phyloP scores from a whole-genome alignment of 2,329 filamentous ascomycete species.

The Trichoderma breve region DNA sequence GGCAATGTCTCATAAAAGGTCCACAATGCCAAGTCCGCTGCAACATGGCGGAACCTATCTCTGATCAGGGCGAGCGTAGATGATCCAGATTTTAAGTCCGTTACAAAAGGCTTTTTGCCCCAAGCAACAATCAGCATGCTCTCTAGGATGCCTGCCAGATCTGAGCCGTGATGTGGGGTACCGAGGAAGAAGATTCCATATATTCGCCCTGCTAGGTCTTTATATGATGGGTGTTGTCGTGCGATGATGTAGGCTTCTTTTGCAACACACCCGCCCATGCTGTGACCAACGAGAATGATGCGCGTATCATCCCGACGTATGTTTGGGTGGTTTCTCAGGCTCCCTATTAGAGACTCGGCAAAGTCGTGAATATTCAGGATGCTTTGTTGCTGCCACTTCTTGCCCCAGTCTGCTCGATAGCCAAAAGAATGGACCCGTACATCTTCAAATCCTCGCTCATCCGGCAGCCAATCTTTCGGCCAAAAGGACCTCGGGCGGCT shows the following conservation, averaged over 20 bases:
- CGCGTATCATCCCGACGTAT: not conserved
- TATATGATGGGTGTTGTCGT: conserved; percentile 4
- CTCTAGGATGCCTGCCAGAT: not conserved
- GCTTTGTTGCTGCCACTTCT: not conserved
- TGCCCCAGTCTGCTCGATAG: conserved; percentile 15
- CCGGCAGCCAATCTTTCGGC: conserved; percentile 18
- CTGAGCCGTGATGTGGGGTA: conserved; percentile 18
- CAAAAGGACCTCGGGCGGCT: not conserved
- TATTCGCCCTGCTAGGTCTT: conserved; percentile 13
- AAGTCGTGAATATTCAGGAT: conserved; percentile 16
- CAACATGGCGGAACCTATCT: conserved; percentile 12
- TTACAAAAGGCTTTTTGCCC: conserved; percentile 12
- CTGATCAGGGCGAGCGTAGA: not conserved
- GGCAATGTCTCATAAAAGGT: conserved; percentile 16
- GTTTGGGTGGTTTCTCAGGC: not conserved
- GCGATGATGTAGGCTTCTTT: conserved; percentile 17
- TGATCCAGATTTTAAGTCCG: conserved; percentile 5
- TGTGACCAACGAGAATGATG: conserved; percentile 16
- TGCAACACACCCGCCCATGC: conserved; percentile 18
- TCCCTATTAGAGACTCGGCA: conserved; percentile 8
- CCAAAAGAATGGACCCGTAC: conserved; percentile 18
- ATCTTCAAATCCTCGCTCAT: conserved; percentile 4
- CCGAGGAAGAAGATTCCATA: conserved; percentile 19
- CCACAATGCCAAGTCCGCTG: conserved; percentile 7
- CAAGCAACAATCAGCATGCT: not conserved